Evolutionary conservation across 1,284 basidiomycete species (phyloP).

Genomic region (Papiliotrema terrestris): DNA sequence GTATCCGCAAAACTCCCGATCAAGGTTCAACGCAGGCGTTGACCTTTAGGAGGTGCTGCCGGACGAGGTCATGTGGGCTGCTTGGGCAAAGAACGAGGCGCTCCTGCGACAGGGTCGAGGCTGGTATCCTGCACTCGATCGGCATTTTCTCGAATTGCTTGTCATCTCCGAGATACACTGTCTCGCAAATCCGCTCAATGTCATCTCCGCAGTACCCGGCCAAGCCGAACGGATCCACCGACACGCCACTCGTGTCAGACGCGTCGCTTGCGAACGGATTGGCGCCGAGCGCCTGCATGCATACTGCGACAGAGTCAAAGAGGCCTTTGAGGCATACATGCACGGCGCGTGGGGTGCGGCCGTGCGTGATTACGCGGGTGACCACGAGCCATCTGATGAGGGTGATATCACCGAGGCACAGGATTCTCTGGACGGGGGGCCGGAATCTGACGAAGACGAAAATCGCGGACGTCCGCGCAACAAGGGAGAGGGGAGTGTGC

Average conservation of each 20-base stretch:
- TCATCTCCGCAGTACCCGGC: constrained; percentile 6
- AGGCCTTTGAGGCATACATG: constrained; percentile 45
- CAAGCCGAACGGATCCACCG: constrained; percentile 34
- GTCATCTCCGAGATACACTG: constrained; percentile 43
- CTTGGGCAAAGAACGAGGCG: constrained; percentile 43
- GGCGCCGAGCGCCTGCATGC: constrained; percentile 43
- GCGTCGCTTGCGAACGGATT: constrained; percentile 43
- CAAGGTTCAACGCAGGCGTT: neutral
- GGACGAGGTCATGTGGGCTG: constrained; percentile 40
- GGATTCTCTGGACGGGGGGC: neutral
- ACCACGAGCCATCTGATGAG: constrained; percentile 3
- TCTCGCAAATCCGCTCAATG: constrained; percentile 32
- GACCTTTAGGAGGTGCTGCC: constrained; percentile 36
- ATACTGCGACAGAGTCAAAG: constrained; percentile 42
- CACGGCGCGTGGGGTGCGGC: constrained; percentile 17
- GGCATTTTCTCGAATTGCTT: constrained; percentile 44
- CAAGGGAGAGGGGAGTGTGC: constrained; percentile 4
- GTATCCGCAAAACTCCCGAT: constrained; percentile 5
- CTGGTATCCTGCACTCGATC: constrained; percentile 42
- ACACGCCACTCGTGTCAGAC: constrained; percentile 37
- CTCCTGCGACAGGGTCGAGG: constrained; percentile 40
- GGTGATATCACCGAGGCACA: neutral
- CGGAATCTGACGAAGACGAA: neutral
- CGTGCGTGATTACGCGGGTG: neutral
- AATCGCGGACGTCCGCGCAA: neutral